Evolutionary conservation across 139 green algal species (phyloP).

Genomic region (Chlamydomonas asymmetrica): DNA sequence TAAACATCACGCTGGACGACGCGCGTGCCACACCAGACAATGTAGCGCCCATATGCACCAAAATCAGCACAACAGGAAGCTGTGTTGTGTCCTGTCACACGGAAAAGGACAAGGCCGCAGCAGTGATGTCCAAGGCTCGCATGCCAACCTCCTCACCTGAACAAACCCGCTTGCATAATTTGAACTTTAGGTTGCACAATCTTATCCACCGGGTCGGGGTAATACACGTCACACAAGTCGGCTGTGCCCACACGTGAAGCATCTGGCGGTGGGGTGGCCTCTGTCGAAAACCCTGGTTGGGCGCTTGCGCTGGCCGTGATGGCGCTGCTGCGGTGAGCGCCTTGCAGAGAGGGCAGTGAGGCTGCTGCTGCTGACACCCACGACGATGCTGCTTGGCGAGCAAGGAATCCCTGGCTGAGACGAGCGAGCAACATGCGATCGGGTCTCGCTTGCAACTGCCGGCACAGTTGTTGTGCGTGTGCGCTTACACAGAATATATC

Average conservation of each 20-base stretch:
- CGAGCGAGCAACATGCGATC: no score
- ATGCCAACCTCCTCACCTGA: conserved; percentile 12
- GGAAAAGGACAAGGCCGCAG: not conserved
- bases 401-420: no score
- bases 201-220: conserved; percentile 48
- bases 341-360: no score
- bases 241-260: conserved; percentile 71
- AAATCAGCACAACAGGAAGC: not conserved
- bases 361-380: no score
- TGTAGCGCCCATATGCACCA: not conserved
- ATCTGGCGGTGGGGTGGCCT: conserved; percentile 65
- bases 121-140: not conserved
- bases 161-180: conserved; percentile 31
- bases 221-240: conserved; percentile 82
- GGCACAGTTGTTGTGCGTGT: no score
- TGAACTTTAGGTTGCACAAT: conserved; percentile 32
- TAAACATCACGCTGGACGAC: not conserved
- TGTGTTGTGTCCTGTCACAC: not conserved
- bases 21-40: not conserved
- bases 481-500: no score
- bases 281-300: no score
- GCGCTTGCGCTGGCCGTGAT: no score
- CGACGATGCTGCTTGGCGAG: no score
- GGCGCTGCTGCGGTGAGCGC: no score
- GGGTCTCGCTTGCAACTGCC: no score